Evolutionary conservation across 371 early-diverging fungal genomes (phyloP).

Genomic region (Mucor indicus): DNA sequence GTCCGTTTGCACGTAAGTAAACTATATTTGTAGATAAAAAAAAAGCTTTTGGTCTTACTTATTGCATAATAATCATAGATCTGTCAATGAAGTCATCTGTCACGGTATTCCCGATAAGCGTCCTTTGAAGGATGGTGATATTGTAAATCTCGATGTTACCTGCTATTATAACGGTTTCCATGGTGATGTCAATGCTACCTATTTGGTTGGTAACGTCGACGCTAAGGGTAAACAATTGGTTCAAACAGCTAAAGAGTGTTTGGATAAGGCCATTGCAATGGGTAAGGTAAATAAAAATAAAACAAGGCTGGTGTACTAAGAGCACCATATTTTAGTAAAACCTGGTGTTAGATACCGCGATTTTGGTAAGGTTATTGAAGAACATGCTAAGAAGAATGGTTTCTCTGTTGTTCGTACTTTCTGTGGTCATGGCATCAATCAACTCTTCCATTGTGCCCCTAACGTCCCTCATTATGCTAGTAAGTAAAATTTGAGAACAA

Average conservation of each 20-base stretch:
- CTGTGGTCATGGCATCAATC: constrained; percentile 93
- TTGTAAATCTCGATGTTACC: constrained; percentile 89
- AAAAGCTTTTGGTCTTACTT: neutral
- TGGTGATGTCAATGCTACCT: constrained; percentile 89
- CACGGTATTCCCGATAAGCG: constrained; percentile 93
- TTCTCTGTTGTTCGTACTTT: constrained; percentile 93
- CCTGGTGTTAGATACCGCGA: constrained; percentile 93
- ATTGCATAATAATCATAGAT: constrained; percentile 19
- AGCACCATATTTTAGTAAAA: constrained; percentile 52
- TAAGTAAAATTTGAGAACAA: constrained; percentile 21
- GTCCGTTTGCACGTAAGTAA: constrained; percentile 86
- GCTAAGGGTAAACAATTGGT: constrained; percentile 70
- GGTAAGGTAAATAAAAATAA: constrained; percentile 43
- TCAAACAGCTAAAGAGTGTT: constrained; percentile 74
- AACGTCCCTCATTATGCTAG: constrained; percentile 95
- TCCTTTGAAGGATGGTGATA: constrained; percentile 86
- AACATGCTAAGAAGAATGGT: constrained; percentile 79
- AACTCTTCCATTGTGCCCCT: constrained; percentile 88
- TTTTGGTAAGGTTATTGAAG: constrained; percentile 88
- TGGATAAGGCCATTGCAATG: constrained; percentile 85
- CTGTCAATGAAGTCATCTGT: constrained; percentile 75
- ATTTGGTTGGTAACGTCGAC: constrained; percentile 87
- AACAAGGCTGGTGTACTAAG: neutral
- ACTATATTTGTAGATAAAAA: constrained; percentile 37
- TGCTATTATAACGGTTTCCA: constrained; percentile 89